phyloP scores from a whole-genome alignment of 2,329 filamentous ascomycete species.

The Fusarium sp. region DNA sequence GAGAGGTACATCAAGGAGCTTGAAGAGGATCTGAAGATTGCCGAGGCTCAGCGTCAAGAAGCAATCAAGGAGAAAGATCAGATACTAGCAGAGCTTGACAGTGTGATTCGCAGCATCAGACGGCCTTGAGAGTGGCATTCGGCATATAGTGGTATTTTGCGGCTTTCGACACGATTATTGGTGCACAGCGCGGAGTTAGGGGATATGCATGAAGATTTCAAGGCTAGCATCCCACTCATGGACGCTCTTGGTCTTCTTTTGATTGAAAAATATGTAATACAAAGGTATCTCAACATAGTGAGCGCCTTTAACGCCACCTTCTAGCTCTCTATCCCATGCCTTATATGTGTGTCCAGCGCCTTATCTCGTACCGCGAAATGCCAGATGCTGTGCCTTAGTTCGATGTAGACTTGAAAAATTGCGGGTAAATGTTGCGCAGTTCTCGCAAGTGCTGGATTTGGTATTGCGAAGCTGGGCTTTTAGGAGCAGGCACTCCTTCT shows the following conservation, averaged over 20 bases:
- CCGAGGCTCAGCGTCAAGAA: slow-evolving; percentile 72
- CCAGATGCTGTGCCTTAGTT: slow-evolving; percentile 3
- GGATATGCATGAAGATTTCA: slow-evolving; percentile 3
- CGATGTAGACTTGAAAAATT: slow-evolving; percentile 78
- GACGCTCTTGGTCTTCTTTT: slow-evolving; percentile 4
- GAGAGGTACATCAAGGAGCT: slow-evolving; percentile 73
- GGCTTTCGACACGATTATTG: slow-evolving; percentile 5
- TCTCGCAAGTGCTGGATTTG: slow-evolving; percentile 83
- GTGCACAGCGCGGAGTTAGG: slow-evolving; percentile 42
- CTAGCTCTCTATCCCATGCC: slow-evolving; percentile 15
- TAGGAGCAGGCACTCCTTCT: slow-evolving; percentile 73
- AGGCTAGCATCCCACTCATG: background rate
- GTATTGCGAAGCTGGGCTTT: slow-evolving; percentile 74
- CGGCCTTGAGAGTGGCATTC: slow-evolving; percentile 60
- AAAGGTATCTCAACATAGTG: slow-evolving; percentile 30
- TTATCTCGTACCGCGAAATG: background rate
- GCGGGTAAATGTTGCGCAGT: slow-evolving; percentile 80
- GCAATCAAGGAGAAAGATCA: slow-evolving; percentile 74
- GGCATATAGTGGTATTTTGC: background rate
- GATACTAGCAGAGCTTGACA: slow-evolving; percentile 70
- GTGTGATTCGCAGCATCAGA: slow-evolving; percentile 70
- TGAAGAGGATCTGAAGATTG: slow-evolving; percentile 73
- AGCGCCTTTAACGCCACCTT: slow-evolving; percentile 34
- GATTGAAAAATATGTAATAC: slow-evolving; percentile 14
- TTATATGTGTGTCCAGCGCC: background rate